Conservation (phyloP, 371 early-diverging fungal genomes). For the Nematocida sp. region DNA sequence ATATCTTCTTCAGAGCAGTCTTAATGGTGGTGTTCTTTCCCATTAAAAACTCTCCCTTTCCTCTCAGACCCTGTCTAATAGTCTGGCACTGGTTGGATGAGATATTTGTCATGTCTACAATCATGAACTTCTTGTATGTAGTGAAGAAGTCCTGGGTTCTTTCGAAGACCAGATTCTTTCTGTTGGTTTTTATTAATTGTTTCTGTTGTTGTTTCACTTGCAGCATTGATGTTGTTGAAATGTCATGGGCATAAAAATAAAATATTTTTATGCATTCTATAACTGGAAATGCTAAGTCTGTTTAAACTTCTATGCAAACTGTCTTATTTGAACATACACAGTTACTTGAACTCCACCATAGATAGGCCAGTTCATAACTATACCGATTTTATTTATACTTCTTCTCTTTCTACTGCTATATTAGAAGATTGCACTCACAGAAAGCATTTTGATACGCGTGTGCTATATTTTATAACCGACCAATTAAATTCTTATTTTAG, state of each 20-base stretch:
- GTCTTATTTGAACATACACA: no score
- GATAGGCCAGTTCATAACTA: no score
- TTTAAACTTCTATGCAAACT: no score
- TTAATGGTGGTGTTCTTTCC: constrained; percentile 99
- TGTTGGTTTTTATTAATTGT: constrained; percentile 13
- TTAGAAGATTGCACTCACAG: no score
- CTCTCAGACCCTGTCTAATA: constrained; percentile 84
- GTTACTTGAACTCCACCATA: no score
- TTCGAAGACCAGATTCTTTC: constrained; percentile 63
- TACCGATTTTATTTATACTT: no score
- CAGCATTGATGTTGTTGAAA: constrained; percentile 60
- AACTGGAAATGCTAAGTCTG: no score
- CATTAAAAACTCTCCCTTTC: constrained; percentile 87
- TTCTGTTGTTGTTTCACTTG: constrained; percentile 42
- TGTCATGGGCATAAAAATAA: constrained; percentile 33
- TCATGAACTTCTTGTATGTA: constrained; percentile 74
- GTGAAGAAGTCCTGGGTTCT: constrained; percentile 65
- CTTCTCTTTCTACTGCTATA: no score
- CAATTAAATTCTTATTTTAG: no score
- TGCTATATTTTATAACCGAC: no score
- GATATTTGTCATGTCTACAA: constrained; percentile 98
- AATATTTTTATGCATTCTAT: constrained; percentile 17
- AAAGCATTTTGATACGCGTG: no score
- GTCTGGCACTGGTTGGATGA: constrained; percentile 99
- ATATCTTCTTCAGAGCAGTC: constrained; percentile 79